Conservation (phyloP, 805 yeast genomes). For the Isabelozyma pseudorhagii region DNA sequence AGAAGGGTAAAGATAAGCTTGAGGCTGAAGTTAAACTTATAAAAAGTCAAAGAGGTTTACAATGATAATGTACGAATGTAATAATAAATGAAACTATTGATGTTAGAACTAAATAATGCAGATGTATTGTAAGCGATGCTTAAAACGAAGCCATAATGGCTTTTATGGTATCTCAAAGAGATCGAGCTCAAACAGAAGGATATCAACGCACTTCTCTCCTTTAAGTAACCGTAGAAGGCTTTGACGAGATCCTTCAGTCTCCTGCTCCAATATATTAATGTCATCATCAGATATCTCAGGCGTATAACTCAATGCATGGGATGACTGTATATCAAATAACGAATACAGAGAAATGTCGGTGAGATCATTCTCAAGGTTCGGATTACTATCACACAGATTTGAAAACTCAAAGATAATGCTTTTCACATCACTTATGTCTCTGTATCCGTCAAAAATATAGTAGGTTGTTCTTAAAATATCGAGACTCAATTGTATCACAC, state of each 20-base stretch:
- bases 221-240: too few species aligned
- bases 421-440: conserved; percentile 18
- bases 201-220: not conserved
- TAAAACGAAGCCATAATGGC: not conserved
- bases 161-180: not conserved
- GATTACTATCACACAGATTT: not conserved
- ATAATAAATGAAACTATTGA: not conserved
- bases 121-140: not conserved
- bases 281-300: not conserved
- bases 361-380: not conserved
- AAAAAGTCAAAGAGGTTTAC: conserved; percentile 38
- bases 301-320: not conserved
- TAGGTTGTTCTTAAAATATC: conserved; percentile 15
- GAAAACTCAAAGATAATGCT: not conserved
- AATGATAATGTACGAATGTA: conserved; percentile 6
- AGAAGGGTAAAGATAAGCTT: conserved; percentile 81
- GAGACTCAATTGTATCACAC: conserved; percentile 3
- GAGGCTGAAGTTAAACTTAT: conserved; percentile 64
- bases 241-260: not conserved
- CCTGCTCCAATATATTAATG: not conserved
- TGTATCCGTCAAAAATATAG: conserved; percentile 31
- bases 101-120: not conserved
- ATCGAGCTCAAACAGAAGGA: not conserved
- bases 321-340: not conserved
- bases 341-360: not conserved